Evolutionary conservation across 345 rosid species (phyloP), one percentile per base, ranked within the genome.

Genomic region (Turnera subulata): DNA sequence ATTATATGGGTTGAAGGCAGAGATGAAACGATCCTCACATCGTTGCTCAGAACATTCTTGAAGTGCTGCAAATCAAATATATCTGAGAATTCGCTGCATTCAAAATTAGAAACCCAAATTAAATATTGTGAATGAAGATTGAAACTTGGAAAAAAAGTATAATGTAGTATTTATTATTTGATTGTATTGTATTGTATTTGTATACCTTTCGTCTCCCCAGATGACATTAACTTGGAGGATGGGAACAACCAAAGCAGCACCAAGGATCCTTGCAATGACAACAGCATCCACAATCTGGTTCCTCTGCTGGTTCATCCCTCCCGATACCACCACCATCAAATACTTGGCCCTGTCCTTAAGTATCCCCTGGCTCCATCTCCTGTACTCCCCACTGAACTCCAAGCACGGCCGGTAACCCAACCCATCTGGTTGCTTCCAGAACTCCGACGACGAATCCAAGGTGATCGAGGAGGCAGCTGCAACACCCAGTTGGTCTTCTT

Each of bases 131-230:
- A n/a, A n/a, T n/a, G n/a, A n/a, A n/a, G n/a, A n/a, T n/a, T n/a
- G n/a, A n/a, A n/a, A n/a, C n/a, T n/a, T n/a, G n/a, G n/a, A n/a
- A n/a, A n/a, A n/a, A n/a, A n/a, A n/a, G n/a, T n/a, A n/a, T n/a
- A n/a, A n/a, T n/a, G n/a, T n/a, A n/a, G n/a, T n/a, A n/a, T n/a
- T n/a, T n/a, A n/a, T n/a, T n/a, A n/a, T n/a, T 23, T 9, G 21
- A 21, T 9, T 12, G 4, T 20, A 22, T 14, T 33, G 2, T 16
- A 11, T 11, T 17, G 6, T n/a, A 12, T n/a, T 18, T 0, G 11
- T 20, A 56, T 69, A 88, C 99, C 99, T 94, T 64, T 94, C 99
- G 64, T 94, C 99, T n/a, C 89, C 89, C 99, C 99, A 94, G 46
- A 94, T 85, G 76, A 85, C 91, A 68, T 90, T 90, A 70, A 94